Evolutionary conservation across 2,329 filamentous ascomycete genomes (phyloP).

Genomic region (Epichloe amarillans): DNA sequence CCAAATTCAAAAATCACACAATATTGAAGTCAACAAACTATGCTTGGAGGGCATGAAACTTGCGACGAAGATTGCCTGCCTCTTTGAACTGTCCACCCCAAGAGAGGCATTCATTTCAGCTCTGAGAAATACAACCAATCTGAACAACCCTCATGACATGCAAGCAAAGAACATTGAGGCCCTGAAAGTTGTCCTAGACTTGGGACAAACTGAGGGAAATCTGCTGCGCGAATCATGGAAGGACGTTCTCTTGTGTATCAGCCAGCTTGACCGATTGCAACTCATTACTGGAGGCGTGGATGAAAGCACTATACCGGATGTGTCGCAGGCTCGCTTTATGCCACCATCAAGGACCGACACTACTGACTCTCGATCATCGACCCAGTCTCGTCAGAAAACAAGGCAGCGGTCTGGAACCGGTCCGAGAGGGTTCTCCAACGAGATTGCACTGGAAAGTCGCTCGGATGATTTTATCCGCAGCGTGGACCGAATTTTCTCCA

Average conservation of each 20-base stretch:
- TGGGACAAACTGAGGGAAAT: constrained; percentile 88
- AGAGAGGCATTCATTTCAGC: constrained; percentile 90
- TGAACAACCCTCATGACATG: constrained; percentile 93
- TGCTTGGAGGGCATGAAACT: constrained; percentile 95
- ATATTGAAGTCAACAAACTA: constrained; percentile 78
- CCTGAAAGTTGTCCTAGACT: constrained; percentile 77
- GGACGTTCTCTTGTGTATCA: constrained; percentile 88
- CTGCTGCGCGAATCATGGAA: constrained; percentile 84
- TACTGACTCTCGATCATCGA: constrained; percentile 50
- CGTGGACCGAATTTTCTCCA: constrained; percentile 93
- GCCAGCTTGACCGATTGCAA: constrained; percentile 88
- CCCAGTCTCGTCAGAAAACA: constrained; percentile 38
- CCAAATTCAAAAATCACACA: constrained; percentile 85
- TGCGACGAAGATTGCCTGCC: constrained; percentile 81
- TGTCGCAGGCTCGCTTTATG: constrained; percentile 67
- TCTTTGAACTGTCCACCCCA: constrained; percentile 88
- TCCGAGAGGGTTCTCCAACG: constrained; percentile 54
- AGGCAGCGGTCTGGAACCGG: constrained; percentile 41
- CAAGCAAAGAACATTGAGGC: constrained; percentile 93
- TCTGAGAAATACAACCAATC: constrained; percentile 82
- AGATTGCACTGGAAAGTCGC: constrained; percentile 82
- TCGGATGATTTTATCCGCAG: constrained; percentile 87
- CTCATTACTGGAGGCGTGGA: constrained; percentile 91
- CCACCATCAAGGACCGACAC: constrained; percentile 42
- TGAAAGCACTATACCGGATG: constrained; percentile 82